phyloP scores from a whole-genome alignment of 2,329 filamentous ascomycete genomes.

The Botrytis galanthina region DNA sequence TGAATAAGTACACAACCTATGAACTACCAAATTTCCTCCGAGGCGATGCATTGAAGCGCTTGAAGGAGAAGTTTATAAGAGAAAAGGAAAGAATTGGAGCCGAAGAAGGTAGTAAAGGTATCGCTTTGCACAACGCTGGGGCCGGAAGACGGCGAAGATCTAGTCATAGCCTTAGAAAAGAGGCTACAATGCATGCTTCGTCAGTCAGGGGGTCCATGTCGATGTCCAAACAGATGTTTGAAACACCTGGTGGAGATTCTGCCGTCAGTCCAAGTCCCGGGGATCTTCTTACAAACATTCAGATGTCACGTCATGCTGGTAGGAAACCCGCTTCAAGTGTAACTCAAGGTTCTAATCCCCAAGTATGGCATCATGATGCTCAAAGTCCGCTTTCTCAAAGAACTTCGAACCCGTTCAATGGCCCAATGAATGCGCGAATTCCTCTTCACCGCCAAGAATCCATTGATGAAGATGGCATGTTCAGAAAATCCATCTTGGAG shows the following conservation, averaged over 20 bases:
- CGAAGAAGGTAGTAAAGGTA: conserved; percentile 85
- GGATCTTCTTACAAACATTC: conserved; percentile 76
- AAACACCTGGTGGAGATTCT: conserved; percentile 35
- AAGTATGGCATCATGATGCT: conserved; percentile 36
- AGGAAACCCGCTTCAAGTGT: conserved; percentile 39
- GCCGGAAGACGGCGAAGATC: conserved; percentile 66
- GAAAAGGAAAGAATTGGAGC: conserved; percentile 79
- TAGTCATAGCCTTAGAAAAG: conserved; percentile 72
- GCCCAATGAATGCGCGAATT: conserved; percentile 47
- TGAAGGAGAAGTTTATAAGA: conserved; percentile 89
- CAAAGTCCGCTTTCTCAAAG: conserved; percentile 44
- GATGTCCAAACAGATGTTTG: conserved; percentile 34
- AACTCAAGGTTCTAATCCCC: conserved; percentile 27
- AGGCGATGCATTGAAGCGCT: conserved; percentile 73
- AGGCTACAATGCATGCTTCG: conserved; percentile 67
- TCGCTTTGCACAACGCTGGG: conserved; percentile 83
- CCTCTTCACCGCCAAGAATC: conserved; percentile 72
- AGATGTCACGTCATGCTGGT: conserved; percentile 61
- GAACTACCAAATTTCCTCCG: conserved; percentile 89
- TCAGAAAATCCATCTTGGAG: conserved; percentile 85
- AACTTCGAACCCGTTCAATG: conserved; percentile 56
- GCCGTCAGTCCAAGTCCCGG: conserved; percentile 60
- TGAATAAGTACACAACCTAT: conserved; percentile 89
- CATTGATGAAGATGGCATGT: conserved; percentile 82
- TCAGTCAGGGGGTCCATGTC: conserved; percentile 28